These are phyloP conservation scores for Stropharia rugosoannulata DNA, from an alignment of 768 basidiomycete species.

Conservation along the genomic window DNA sequence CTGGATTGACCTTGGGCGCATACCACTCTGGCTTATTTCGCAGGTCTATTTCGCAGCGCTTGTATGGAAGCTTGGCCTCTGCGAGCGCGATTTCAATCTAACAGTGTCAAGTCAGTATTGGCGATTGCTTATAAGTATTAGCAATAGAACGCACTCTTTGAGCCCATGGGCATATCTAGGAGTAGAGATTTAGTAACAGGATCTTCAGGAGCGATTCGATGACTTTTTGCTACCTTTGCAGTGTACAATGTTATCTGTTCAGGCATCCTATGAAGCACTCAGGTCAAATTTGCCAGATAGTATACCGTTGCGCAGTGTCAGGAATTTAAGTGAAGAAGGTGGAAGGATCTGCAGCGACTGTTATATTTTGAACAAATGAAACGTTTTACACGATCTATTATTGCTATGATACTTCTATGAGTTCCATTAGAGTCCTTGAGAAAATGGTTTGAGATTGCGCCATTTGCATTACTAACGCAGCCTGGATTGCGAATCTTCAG, in stretches of 20 bases:
- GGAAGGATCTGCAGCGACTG: too few species aligned
- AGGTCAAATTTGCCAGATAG: too few species aligned
- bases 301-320: too few species aligned
- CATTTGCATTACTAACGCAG: too few species aligned
- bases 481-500: too few species aligned
- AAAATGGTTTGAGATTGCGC: too few species aligned
- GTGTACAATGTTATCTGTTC: constrained; percentile 26
- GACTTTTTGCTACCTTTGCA: constrained; percentile 36
- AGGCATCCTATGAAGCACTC: constrained; percentile 15
- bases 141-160: constrained; percentile 39
- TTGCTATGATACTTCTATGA: too few species aligned
- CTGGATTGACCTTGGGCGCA: constrained; percentile 61
- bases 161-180: constrained; percentile 57
- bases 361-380: too few species aligned
- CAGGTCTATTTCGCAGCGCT: constrained; percentile 57
- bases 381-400: too few species aligned
- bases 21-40: constrained; percentile 72
- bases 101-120: not conserved
- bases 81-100: constrained; percentile 62
- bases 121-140: not conserved
- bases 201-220: not conserved
- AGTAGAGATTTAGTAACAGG: not conserved
- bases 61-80: constrained; percentile 50
- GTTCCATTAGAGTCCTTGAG: too few species aligned
- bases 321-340: too few species aligned